phyloP scores from a whole-genome alignment of 1,284 basidiomycete genomes.

The Ustilago loliicola region DNA sequence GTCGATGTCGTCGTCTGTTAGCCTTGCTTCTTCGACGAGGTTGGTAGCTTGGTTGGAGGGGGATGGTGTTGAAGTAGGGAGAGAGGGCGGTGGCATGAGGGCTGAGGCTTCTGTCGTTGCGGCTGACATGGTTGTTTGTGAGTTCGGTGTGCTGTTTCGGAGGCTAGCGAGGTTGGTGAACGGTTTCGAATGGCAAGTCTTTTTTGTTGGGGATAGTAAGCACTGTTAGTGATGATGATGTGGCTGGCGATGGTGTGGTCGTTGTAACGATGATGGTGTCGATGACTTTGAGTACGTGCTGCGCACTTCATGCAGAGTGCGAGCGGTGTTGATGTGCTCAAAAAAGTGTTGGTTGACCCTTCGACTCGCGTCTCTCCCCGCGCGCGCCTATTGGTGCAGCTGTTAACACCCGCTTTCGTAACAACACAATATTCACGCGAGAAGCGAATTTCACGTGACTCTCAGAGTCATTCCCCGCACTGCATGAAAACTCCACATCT shows the following conservation, averaged over 20 bases:
- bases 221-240: neutral
- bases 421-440: constrained; percentile 6
- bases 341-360: constrained; percentile 40
- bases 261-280: constrained; percentile 1
- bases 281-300: neutral
- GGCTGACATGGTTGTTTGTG: constrained; percentile 9
- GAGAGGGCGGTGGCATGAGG: constrained; percentile 20
- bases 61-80: neutral
- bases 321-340: constrained; percentile 29
- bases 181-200: no score
- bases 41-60: neutral
- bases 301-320: constrained; percentile 16
- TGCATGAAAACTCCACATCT: constrained; percentile 12
- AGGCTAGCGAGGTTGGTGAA: neutral
- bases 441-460: constrained; percentile 9
- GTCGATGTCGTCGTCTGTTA: constrained; percentile 52
- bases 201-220: no score
- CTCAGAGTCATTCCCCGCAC: neutral
- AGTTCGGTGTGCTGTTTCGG: neutral
- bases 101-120: constrained; percentile 6
- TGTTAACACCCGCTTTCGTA: constrained; percentile 11
- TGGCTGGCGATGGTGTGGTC: constrained; percentile 3
- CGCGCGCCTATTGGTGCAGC: neutral
- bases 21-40: constrained; percentile 26
- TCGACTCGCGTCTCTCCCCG: constrained; percentile 2